Evolutionary conservation across 805 yeast genomes (phyloP).

Genomic region (Ascoidea tarda): DNA sequence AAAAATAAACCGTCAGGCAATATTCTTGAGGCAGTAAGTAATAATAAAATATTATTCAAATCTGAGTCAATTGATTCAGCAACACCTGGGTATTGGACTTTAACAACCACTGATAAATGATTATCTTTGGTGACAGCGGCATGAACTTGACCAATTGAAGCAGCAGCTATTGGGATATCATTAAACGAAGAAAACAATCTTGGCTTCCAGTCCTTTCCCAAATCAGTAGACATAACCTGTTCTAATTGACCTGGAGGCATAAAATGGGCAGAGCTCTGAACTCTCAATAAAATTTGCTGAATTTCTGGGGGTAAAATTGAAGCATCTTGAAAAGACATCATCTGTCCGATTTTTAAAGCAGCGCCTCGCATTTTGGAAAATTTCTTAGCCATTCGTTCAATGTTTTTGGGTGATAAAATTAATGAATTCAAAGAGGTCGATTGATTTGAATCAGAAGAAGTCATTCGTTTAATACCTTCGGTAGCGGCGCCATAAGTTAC

Average conservation of each 20-base stretch:
- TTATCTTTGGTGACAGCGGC: slow-evolving; percentile 55
- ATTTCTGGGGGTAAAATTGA: slow-evolving; percentile 74
- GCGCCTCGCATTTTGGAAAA: slow-evolving; percentile 97
- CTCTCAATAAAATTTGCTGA: slow-evolving; percentile 65
- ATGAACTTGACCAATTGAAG: slow-evolving; percentile 96
- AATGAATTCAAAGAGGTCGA: slow-evolving; percentile 38
- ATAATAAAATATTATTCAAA: slow-evolving; percentile 67
- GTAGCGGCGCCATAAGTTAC: slow-evolving; percentile 74
- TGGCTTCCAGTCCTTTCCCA: slow-evolving; percentile 70
- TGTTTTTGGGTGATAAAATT: slow-evolving; percentile 66
- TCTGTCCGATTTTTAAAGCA: slow-evolving; percentile 92
- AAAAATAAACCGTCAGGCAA: slow-evolving; percentile 86
- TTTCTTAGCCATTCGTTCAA: slow-evolving; percentile 78
- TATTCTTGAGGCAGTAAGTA: slow-evolving; percentile 74
- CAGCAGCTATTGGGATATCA: slow-evolving; percentile 89
- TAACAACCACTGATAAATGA: slow-evolving; percentile 68
- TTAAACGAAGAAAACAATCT: slow-evolving; percentile 59
- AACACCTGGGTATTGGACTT: slow-evolving; percentile 96
- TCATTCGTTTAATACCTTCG: slow-evolving; percentile 56
- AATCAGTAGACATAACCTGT: slow-evolving; percentile 51
- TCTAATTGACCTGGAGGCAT: slow-evolving; percentile 92
- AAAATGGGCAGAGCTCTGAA: slow-evolving; percentile 89
- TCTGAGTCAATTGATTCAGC: slow-evolving; percentile 89
- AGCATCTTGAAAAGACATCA: slow-evolving; percentile 89
- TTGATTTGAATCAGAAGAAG: slow-evolving; percentile 33